A percentile compares a stretch with the other conserved stretches of the same genome.
These are phyloP conservation scores for Avena atlantica DNA, from an alignment of 176 grass and related monocot species.

Conservation along the genomic window DNA sequence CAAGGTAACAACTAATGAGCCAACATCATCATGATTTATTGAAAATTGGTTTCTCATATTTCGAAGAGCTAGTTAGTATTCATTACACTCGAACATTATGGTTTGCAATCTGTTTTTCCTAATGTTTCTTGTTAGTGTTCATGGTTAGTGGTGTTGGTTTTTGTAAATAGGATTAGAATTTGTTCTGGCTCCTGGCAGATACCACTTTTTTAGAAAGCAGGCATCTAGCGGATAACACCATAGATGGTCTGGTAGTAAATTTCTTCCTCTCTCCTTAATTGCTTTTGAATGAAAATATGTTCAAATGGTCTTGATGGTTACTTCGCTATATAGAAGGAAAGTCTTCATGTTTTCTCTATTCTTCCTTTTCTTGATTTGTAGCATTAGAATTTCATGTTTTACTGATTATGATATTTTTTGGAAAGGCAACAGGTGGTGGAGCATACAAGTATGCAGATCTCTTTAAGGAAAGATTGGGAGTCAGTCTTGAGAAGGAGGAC, in stretches of 20 bases:
- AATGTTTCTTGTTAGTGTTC: not conserved
- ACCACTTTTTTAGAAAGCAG: not conserved
- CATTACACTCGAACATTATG: not conserved
- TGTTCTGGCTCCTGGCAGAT: not conserved
- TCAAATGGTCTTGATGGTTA: not conserved
- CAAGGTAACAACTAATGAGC: constrained; percentile 68
- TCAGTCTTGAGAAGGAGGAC: constrained; percentile 99
- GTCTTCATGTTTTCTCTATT: constrained; percentile 23
- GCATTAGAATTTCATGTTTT: constrained; percentile 24
- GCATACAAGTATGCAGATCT: constrained; percentile 92
- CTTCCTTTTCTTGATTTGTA: constrained; percentile 23
- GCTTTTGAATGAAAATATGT: not conserved
- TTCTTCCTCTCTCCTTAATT: not conserved
- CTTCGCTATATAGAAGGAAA: constrained; percentile 9
- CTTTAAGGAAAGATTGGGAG: constrained; percentile 90
- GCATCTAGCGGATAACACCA: not conserved
- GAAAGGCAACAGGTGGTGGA: constrained; percentile 99
- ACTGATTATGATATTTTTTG: constrained; percentile 56
- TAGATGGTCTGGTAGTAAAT: constrained; percentile 2
- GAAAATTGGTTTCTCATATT: constrained; percentile 7
- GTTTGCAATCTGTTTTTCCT: not conserved
- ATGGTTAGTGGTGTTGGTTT: constrained; percentile 5
- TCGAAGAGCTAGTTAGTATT: constrained; percentile 23
- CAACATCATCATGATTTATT: not conserved
- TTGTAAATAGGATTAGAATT: not conserved